Evolutionary conservation across 176 grass and related monocot genomes (phyloP), one percentile per base, ranked within the genome.

Genomic region (Aegilops longissima): DNA sequence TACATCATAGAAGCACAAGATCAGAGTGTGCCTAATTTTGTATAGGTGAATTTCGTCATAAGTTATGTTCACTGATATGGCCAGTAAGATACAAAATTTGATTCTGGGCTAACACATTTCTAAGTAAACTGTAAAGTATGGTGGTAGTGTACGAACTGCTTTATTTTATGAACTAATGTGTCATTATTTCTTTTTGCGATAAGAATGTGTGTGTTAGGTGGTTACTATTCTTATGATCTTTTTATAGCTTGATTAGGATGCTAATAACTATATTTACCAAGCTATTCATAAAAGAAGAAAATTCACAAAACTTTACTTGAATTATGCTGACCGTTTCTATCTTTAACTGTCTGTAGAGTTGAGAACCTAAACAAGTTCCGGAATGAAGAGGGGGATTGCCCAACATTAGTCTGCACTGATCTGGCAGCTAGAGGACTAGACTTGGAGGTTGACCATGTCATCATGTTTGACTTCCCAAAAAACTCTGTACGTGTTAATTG

Each of bases 351-450:
- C 16, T 87, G 39, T 89, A 98, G 97, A 94, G 97, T 98, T 78
- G 92, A 96, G 72, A 98, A 98, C 83, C 86, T 98, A 87, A 96
- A 93, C 79, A 98, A 96, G 84, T 98, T 98, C 69, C 91, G 95
- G 80, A 98, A 95, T 65, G 97, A 98, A 88, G 94, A 94, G 45
- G 97, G 93, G 56, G 97, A 98, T 89, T 98, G 97, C 29, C 97
- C 97, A 62, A 98, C 97, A 40, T 85, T 96, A 70, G 97, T 98
- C 24, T 98, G 94, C 82, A 94, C 97, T 30, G 97, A 98, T 85
- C 91, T 98, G 80, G 97, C 97, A 73, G 97, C 97, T 69, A 88
- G 94, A 93, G 97, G 97, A 76, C 90, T 98, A 51, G 94, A 98
- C 74, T 77, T 98, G 80, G 92, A 94, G 85, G 97, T 98, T 62